Conservation (phyloP, 2,329 filamentous ascomycete genomes). For the Pestalotiopsis sp. region DNA sequence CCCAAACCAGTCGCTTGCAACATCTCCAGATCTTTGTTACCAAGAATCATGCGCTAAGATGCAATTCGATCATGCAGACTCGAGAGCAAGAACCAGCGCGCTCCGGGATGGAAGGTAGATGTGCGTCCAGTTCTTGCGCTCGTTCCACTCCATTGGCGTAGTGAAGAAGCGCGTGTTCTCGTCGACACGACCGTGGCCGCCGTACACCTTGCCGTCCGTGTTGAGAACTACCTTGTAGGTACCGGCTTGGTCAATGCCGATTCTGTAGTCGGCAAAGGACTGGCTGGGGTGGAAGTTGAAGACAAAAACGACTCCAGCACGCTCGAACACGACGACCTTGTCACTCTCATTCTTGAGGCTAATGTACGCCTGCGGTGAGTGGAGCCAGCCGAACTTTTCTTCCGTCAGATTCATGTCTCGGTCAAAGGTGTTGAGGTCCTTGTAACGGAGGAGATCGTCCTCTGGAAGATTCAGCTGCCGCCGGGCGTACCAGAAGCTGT, state of each 20-base stretch:
- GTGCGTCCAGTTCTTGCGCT: slow-evolving; percentile 85
- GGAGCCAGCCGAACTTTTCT: slow-evolving; percentile 88
- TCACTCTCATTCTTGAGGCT: slow-evolving; percentile 91
- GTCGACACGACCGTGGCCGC: slow-evolving; percentile 77
- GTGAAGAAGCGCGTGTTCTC: slow-evolving; percentile 89
- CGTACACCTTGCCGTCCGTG: slow-evolving; percentile 74
- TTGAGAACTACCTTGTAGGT: slow-evolving; percentile 87
- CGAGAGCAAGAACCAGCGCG: slow-evolving; percentile 56
- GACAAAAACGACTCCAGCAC: slow-evolving; percentile 84
- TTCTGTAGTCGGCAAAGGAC: slow-evolving; percentile 89
- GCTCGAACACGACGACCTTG: slow-evolving; percentile 95
- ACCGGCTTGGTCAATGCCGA: slow-evolving; percentile 81
- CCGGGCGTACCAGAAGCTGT: slow-evolving; percentile 92
- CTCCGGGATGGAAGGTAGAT: slow-evolving; percentile 85
- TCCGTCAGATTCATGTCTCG: slow-evolving; percentile 86
- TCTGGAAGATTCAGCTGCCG: slow-evolving; percentile 92
- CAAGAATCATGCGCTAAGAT: background rate
- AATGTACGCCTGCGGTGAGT: slow-evolving; percentile 82
- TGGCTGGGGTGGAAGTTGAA: slow-evolving; percentile 92
- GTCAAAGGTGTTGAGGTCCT: slow-evolving; percentile 92
- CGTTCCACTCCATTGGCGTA: slow-evolving; percentile 87
- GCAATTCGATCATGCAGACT: background rate
- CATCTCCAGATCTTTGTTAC: background rate
- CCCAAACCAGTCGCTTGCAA: background rate
- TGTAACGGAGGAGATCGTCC: slow-evolving; percentile 81